Evolutionary conservation across 345 rosid genomes (phyloP).

Genomic region (Erysimum cheiranthoides): DNA sequence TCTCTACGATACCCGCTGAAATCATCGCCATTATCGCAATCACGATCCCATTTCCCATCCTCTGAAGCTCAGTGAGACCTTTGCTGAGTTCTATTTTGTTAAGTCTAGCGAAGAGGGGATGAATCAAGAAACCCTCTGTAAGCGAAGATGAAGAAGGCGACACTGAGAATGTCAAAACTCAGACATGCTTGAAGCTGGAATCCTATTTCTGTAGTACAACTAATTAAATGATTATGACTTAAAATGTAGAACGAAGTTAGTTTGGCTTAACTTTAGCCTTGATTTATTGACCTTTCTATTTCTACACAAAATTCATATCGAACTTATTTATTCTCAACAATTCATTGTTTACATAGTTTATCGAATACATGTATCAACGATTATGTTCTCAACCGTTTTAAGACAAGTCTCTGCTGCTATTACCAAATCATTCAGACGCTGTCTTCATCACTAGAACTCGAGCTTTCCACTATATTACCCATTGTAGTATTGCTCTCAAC

Average conservation of each 20-base stretch:
- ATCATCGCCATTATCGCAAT: slow-evolving; percentile 83
- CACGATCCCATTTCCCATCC: slow-evolving; percentile 91
- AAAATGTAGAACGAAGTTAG: too few relatives aligned
- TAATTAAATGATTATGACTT: too few relatives aligned
- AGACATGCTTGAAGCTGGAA: slow-evolving; percentile 99
- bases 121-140: slow-evolving; percentile 72
- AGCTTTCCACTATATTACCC: slow-evolving; percentile 15
- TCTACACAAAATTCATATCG: not conserved
- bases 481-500: not conserved
- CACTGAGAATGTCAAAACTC: slow-evolving; percentile 90
- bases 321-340: not conserved
- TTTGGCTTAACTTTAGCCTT: not conserved
- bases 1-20: slow-evolving; percentile 76
- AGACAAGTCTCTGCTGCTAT: slow-evolving; percentile 19
- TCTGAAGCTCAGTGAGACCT: slow-evolving; percentile 84
- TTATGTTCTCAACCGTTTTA: slow-evolving; percentile 10
- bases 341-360: not conserved
- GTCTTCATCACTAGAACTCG: slow-evolving; percentile 40
- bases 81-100: slow-evolving; percentile 54
- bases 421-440: slow-evolving; percentile 17
- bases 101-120: slow-evolving; percentile 61
- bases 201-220: too few relatives aligned
- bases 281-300: not conserved
- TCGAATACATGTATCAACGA: slow-evolving; percentile 30
- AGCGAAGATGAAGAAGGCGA: slow-evolving; percentile 72